Evolutionary conservation across 2,329 filamentous ascomycete species (phyloP).

Genomic region (Sporothrix protearum): DNA sequence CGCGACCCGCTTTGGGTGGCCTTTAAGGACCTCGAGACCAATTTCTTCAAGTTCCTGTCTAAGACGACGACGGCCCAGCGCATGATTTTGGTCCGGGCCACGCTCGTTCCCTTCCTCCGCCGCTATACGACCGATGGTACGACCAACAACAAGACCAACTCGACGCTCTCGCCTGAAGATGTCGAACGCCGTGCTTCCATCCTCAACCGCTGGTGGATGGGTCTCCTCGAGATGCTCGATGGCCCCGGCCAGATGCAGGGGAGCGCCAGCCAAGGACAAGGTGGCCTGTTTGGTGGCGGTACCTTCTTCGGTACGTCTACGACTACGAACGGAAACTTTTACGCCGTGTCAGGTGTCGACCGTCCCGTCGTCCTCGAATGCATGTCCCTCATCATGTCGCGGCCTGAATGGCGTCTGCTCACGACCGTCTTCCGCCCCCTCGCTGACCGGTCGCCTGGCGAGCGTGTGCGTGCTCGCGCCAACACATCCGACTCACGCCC

Average conservation of each 20-base stretch:
- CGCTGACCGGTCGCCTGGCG: constrained; percentile 50
- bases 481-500: constrained; percentile 59
- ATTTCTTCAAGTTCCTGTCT: constrained; percentile 57
- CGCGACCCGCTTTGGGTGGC: constrained; percentile 54
- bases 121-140: constrained; percentile 66
- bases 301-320: constrained; percentile 28
- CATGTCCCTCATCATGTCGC: constrained; percentile 76
- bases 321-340: constrained; percentile 48
- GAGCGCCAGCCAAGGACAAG: constrained; percentile 23
- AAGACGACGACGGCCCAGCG: constrained; percentile 68
- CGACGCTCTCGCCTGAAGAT: constrained; percentile 67
- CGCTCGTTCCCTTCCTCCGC: constrained; percentile 72
- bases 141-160: constrained; percentile 52
- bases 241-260: constrained; percentile 39
- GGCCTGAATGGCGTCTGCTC: constrained; percentile 78
- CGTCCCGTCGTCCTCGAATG: constrained; percentile 76
- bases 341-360: constrained; percentile 79
- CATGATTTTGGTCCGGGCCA: constrained; percentile 68
- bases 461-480: constrained; percentile 45
- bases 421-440: constrained; percentile 65
- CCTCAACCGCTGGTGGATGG: constrained; percentile 87
- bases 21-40: constrained; percentile 54
- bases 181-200: constrained; percentile 75
- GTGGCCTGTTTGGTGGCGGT: constrained; percentile 21
- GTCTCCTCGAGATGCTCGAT: constrained; percentile 75